Base-by-base conservation (phyloP, 306 rosid genomes). In the Delonix regia region DNA sequence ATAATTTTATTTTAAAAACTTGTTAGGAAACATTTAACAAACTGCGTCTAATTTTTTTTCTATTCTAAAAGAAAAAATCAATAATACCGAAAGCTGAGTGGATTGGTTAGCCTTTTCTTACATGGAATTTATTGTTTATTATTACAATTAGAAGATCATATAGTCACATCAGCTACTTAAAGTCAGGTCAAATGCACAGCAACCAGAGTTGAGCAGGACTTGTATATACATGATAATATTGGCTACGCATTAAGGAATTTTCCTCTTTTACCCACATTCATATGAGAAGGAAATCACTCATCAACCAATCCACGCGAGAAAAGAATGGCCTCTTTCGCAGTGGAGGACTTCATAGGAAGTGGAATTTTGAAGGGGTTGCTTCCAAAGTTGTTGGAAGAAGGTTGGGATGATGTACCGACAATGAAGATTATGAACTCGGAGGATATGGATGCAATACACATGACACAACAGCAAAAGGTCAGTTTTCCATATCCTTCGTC, bases 351-450 rank as follows among this genome's bases (percentile, higher is more conserved):
- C 80, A 86, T 86, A 53, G 98, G 98, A 75, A 85, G 85, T 73
- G 97, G 98, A 72, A 68, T 83, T 81, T 86, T 91, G 73, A 91
- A 94, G 81, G 93, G 28, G 19, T 73, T 91, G 75, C 86, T 92
- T 68, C 93, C 86, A 1, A 89, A 78, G 72, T 70, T 94, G 80
- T 56, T 94, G 80, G 95, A 90, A 41, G 92, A 94, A 87, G 97
- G 97, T 38, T 94, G 97, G 99, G 95, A 92, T 78, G 99, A 94
- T 49, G 97, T 90, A 4, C 92, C 99, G 18, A 94, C 97, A 33
- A 79, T 94, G 73, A 94, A 94, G 91, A 74, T 90, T 44, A 94
- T 94, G 97, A 84, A 72, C 69, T 74, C 87, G 10, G 93, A 90
- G 77, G 97, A 94, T 52, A 94, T 89, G 97, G 84, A 89, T 63